Conservation (phyloP, 78 protist genomes). For the Polysphondylium violaceum region DNA sequence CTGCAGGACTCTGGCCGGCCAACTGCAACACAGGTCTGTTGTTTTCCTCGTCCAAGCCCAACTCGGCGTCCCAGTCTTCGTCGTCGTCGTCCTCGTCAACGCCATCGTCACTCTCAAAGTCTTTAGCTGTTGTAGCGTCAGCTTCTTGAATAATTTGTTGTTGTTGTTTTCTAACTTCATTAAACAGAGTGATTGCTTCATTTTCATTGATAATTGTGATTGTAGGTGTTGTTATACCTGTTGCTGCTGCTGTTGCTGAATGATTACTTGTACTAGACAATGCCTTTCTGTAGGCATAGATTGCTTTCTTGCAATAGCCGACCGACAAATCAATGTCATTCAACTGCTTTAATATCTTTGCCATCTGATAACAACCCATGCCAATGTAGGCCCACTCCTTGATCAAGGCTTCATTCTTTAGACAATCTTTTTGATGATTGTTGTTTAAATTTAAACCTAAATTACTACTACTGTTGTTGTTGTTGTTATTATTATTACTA, state of each 20-base stretch:
- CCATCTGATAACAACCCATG: slow-evolving; percentile 55
- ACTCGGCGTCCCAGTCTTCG: slow-evolving; percentile 83
- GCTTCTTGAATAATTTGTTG: not conserved
- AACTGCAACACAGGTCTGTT: slow-evolving; percentile 59
- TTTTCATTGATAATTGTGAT: not conserved
- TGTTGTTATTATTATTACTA: no score
- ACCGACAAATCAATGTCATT: slow-evolving; percentile 41
- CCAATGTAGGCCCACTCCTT: slow-evolving; percentile 28
- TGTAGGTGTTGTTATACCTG: slow-evolving; percentile 20
- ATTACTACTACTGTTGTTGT: no score
- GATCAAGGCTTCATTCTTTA: not conserved
- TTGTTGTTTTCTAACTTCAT: not conserved
- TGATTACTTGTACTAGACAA: not conserved
- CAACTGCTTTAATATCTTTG: slow-evolving; percentile 50
- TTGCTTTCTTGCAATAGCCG: slow-evolving; percentile 14
- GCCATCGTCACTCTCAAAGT: slow-evolving; percentile 27
- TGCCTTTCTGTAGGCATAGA: not conserved
- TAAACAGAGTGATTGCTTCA: not conserved
- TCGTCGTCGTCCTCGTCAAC: slow-evolving; percentile 31
- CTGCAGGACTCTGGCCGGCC: slow-evolving; percentile 61
- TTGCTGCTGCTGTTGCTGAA: not conserved
- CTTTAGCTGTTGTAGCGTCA: slow-evolving; percentile 14
- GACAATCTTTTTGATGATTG: slow-evolving; percentile 36
- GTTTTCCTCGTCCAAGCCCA: slow-evolving; percentile 76
- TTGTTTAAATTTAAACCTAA: no score